Evolutionary conservation across 768 basidiomycete species (phyloP).

Genomic region (Russula emetica): DNA sequence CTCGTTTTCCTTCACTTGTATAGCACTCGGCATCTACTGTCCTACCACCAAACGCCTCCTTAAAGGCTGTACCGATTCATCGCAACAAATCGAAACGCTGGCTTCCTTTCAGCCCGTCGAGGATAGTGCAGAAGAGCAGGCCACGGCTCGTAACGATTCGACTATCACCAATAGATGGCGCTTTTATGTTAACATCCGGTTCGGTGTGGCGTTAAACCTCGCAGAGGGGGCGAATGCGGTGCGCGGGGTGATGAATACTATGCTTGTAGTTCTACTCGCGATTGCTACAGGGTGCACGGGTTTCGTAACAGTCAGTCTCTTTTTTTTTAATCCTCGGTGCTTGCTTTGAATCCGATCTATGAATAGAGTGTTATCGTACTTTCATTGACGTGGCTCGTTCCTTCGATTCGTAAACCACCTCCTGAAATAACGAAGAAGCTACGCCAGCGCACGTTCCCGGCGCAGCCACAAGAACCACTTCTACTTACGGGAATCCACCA

Average conservation of each 20-base stretch:
- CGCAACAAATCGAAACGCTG: conserved; percentile 10
- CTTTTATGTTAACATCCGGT: conserved; percentile 22
- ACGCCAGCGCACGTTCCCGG: background rate
- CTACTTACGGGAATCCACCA: background rate
- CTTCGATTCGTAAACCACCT: conserved; percentile 1
- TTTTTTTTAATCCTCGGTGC: background rate
- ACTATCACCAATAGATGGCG: conserved; percentile 4
- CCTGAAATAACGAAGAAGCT: conserved; percentile 8
- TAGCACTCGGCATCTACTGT: conserved; percentile 20
- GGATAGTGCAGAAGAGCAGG: conserved; percentile 14
- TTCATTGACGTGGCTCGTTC: conserved; percentile 21
- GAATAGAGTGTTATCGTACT: conserved; percentile 20
- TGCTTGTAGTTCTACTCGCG: conserved; percentile 7
- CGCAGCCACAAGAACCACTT: background rate
- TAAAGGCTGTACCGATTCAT: conserved; percentile 5
- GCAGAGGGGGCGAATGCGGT: conserved; percentile 13
- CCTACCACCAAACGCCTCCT: conserved; percentile 8
- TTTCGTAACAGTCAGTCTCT: conserved; percentile 20
- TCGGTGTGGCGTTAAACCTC: conserved; percentile 15
- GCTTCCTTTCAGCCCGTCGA: conserved; percentile 10
- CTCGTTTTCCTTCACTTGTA: conserved; percentile 24
- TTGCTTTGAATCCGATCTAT: background rate
- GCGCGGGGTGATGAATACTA: background rate
- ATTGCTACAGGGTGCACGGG: conserved; percentile 20
- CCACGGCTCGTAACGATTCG: background rate